Percentiles rank a stretch among this genome's conserved stretches.
These are phyloP conservation scores for Ganoderma lucidum DNA, from an alignment of 1,284 basidiomycete species.

Conservation along the genomic window DNA sequence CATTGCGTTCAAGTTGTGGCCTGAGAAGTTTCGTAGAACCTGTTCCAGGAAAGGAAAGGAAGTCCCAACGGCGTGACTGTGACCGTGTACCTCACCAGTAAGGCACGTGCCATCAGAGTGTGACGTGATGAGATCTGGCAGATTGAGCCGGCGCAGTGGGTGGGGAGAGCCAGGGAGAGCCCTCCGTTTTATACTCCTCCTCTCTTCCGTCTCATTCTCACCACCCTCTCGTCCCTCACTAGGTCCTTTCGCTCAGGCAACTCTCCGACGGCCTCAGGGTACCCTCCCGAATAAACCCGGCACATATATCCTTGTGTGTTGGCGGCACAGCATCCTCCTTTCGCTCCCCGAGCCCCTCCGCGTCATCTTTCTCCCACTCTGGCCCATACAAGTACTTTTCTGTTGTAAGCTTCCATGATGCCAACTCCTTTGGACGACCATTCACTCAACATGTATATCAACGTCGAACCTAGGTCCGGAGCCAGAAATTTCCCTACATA, in stretches of 20 bases:
- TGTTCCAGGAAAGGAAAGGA: background rate
- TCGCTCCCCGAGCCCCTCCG: background rate
- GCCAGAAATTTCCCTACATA: conserved; percentile 19
- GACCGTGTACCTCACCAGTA: conserved; percentile 1
- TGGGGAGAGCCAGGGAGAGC: background rate
- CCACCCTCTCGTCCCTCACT: background rate
- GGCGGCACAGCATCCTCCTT: background rate
- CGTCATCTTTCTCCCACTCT: background rate
- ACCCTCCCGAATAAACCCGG: background rate
- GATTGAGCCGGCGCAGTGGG: background rate
- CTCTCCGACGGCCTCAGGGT: background rate
- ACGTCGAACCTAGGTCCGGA: conserved; percentile 3
- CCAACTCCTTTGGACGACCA: background rate
- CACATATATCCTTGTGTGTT: background rate
- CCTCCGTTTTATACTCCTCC: background rate
- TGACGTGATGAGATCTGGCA: conserved; percentile 2
- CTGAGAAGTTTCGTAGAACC: background rate
- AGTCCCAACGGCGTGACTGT: background rate
- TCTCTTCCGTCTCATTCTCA: background rate
- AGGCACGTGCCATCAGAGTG: conserved; percentile 1
- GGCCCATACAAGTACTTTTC: background rate
- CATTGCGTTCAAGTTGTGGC: background rate
- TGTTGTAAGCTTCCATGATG: background rate
- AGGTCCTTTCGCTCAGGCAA: background rate
- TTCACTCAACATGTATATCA: background rate